Conservation (phyloP, 257 asterid species). For the Solanum appendiculatum region DNA sequence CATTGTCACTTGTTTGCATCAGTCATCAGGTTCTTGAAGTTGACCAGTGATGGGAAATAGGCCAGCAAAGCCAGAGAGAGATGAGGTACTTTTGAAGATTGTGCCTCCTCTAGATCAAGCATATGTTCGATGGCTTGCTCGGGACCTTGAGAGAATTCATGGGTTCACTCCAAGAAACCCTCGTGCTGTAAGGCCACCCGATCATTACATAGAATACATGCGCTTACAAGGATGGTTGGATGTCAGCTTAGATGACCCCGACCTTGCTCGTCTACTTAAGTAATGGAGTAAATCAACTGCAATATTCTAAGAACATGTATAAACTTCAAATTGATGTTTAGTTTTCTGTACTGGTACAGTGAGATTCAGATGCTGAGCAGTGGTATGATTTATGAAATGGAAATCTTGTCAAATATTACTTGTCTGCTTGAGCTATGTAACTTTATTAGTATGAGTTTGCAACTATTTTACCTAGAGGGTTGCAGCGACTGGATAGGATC, state of each 20-base stretch:
- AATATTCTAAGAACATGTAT: not conserved
- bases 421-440: not conserved
- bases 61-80: conserved; percentile 47
- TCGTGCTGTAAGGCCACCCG: conserved; percentile 66
- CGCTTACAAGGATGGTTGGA: conserved; percentile 87
- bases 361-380: not conserved
- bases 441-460: not conserved
- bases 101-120: conserved; percentile 72
- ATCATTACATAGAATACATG: conserved; percentile 78
- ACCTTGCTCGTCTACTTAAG: conserved; percentile 59
- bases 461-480: not conserved
- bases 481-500: not conserved
- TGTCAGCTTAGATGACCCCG: conserved; percentile 67
- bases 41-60: conserved; percentile 59
- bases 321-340: not conserved
- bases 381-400: not conserved
- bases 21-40: not conserved
- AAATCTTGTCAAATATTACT: not conserved
- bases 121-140: conserved; percentile 57
- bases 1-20: not conserved
- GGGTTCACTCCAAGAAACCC: conserved; percentile 66
- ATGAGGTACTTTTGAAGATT: conserved; percentile 46
- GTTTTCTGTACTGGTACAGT: not conserved
- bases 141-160: conserved; percentile 69
- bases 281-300: conserved; percentile 7